Evolutionary conservation across 2,329 filamentous ascomycete species (phyloP), one percentile per base, ranked within the genome.

Genomic region (Aspergillus uvarum): DNA sequence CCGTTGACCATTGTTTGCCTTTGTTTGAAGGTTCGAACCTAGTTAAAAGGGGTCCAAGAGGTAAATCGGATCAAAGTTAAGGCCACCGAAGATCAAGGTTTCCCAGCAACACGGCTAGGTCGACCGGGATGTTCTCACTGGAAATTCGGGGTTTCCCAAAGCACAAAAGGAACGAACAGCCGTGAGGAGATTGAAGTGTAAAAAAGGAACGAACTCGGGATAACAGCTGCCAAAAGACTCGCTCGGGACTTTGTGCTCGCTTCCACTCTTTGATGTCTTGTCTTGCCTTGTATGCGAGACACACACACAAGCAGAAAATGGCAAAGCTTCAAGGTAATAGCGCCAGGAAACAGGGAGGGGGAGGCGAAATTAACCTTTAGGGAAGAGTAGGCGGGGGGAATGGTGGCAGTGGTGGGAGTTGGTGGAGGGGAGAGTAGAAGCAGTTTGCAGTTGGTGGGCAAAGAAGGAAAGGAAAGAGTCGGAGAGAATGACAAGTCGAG

Each of bases 1-100:
- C 76, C 74, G 70, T 77, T 77, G 65, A 76, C 76, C 77, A 79
- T 79, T 61, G 61, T 71, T 62, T 35, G 56, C 38, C 44, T 54
- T 50, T 58, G 51, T 58, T 38, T 59, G 59, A 59, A 60, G 61
- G 61, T 50, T 61, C 55, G 63, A 64, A 67, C 60, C 56, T 67
- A 63, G 63, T 63, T 58, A 56, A 47, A 51, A 58, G 58, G 60
- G 61, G 58, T 47, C 56, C 60, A 51, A 61, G 60, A 59, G 59
- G 59, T 64, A 64, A 66, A 65, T 51, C 59, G 49, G 31, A 65
- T 67, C 63, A 64, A 58, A 64, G 63, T 68, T 68, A 60, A 63
- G 47, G 44, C 61, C 64, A 64, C 59, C 47, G 58, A 51, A 54
- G 58, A 61, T 64, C 63, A 68, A 65, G 60, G 64, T 67, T 70